Base-by-base conservation (phyloP, 1,139 yeast species). In the Taiozyma sp. region DNA sequence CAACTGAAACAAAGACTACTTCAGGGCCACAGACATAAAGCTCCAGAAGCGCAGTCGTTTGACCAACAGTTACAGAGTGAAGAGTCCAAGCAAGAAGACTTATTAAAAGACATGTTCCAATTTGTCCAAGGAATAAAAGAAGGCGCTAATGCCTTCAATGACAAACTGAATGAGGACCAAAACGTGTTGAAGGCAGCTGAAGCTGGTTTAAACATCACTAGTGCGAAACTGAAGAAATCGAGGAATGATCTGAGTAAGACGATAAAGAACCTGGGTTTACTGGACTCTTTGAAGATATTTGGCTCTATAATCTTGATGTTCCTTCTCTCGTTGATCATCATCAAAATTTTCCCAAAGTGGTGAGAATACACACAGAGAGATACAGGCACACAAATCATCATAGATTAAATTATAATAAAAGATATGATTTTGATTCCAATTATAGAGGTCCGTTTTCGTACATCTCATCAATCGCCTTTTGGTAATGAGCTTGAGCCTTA, bases 401-500 rank as follows among this genome's bases (percentile, higher is more conserved):
- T 19, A 19, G 19, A 19, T 12, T 7, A 29, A 43, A 13, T 24
- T 12, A 24, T 41, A 23, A 41, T 27, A 24, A 2, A 23, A 19
- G 9, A n/a, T 19, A 29, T n/a, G 2, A 43, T 9, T 19, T n/a
- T 14, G 19, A 8, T n/a, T n/a, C 8, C 13, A 10, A n/a, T 36
- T 44, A 51, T 32, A 60, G 40, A 3, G 47, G 46, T 13, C 68
- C 83, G 59, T 79, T 81, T 6, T 63, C 64, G 58, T 79, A 79
- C 67, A 79, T 67, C 4, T 53, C 57, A 19, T 70, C 70, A 50
- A 79, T 68, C 24, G 62, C 64, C 1, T 60, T 60, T 46, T 65
- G 69, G 62, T 73, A 79, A 54, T 60, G 66, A 57, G 73, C 74
- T 45, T 70, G 65, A 24, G 81, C 81, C 46, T 73, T 65, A 23